Percentiles rank a stretch among this genome's conserved stretches.
phyloP scores from a whole-genome alignment of 2,329 filamentous ascomycete species.

The Trichoderma afroharzianum region DNA sequence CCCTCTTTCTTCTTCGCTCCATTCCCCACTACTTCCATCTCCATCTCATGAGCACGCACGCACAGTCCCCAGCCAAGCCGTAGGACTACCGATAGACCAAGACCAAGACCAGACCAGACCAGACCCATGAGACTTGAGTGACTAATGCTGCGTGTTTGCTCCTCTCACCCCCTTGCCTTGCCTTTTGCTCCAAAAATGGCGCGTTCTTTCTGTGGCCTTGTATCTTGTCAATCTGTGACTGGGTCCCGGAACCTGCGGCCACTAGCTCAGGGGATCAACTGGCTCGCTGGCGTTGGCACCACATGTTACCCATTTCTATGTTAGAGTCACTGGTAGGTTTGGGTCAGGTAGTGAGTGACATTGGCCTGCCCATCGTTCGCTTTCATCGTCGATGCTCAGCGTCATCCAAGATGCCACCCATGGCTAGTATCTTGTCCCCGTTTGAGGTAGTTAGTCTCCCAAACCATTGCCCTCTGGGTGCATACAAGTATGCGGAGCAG shows the following conservation, averaged over 20 bases:
- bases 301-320: background rate
- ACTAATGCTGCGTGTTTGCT: background rate
- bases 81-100: background rate
- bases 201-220: background rate
- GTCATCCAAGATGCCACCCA: background rate
- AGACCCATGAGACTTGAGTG: background rate
- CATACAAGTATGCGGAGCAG: background rate
- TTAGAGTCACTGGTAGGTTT: background rate
- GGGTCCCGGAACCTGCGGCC: constrained; percentile 15
- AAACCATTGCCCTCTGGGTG: background rate
- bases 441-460: background rate
- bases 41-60: background rate
- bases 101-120: too few relatives aligned
- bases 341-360: background rate
- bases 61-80: background rate
- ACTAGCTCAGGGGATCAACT: constrained; percentile 18
- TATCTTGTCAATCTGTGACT: constrained; percentile 14
- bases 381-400: background rate
- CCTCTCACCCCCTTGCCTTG: background rate
- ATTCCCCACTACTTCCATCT: constrained; percentile 1
- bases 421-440: background rate
- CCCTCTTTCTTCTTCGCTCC: background rate
- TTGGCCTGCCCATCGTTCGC: background rate
- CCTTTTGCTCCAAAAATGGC: constrained; percentile 6
- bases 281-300: constrained; percentile 7